Base-by-base conservation (phyloP, 257 asterid species). In the Gentiana dahurica region DNA sequence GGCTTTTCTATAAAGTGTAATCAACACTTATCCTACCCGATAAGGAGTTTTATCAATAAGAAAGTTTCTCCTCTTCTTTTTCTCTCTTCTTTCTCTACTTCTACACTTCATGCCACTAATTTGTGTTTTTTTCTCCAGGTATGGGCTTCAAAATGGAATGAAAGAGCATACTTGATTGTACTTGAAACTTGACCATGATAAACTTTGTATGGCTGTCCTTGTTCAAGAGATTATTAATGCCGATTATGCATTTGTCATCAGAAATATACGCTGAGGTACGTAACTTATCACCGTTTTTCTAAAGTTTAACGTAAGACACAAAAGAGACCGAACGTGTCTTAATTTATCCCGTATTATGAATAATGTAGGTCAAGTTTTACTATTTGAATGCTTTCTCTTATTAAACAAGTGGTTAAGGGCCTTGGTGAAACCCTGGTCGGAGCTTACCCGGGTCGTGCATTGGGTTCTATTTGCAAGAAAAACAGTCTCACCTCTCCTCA, bases 121-220 rank as follows among this genome's bases (percentile, higher is more conserved):
- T 54, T 59, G 44, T 24, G 15, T 13, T 54, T 54, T 24, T 35
- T 64, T 65, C 64, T 13, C 49, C 46, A 92, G 98, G 98, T 92
- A 34, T 92, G 98, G 98, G 97, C 97, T 66, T 92, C 98, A 52
- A 92, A 92, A 65, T 92, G 98, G 98, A 92, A 92, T 44, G 98
- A 92, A 78, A 81, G 98, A 75, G 98, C 98, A 72, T 92, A 83
- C 71, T 83, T 85, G 74, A 92, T 24, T 24, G 98, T 85, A 85
- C 95, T 54, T 79, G 89, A 73, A 88, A 64, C 86, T 92, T 61
- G 86, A 92, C 69, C 98, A 92, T 53, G 88, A 83, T 70, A 79
- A 66, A 73, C 95, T 92, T 67, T 85, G 94, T 79, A 92, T 92
- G 95, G 24, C 24, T 24, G 24, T 24, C 24, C 24, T 24, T 24